Percentiles rank a stretch among this genome's conserved stretches.
These are phyloP conservation scores for Leavenworthia alabamica DNA, from an alignment of 345 rosid species.

Conservation along the genomic window DNA sequence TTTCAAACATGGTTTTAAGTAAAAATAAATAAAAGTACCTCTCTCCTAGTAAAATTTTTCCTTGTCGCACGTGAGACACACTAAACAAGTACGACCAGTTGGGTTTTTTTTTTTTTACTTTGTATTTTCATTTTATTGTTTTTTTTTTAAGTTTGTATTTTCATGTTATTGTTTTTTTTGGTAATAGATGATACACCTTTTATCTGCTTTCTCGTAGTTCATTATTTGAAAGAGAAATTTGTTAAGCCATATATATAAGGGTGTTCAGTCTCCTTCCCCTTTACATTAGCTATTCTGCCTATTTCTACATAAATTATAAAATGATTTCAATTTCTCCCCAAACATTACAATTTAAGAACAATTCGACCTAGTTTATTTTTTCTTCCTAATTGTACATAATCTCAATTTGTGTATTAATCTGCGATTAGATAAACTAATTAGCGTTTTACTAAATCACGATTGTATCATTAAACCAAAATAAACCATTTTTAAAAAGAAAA, in stretches of 20 bases:
- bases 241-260: not conserved
- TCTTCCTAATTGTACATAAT: no score
- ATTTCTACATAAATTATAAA: no score
- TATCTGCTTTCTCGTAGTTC: not conserved
- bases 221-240: constrained; percentile 17
- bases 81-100: constrained; percentile 6
- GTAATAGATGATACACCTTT: constrained; percentile 21
- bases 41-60: constrained; percentile 16
- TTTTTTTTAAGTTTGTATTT: not conserved
- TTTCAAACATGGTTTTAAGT: constrained; percentile 6
- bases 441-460: no score
- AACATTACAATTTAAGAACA: no score
- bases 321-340: no score
- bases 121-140: not conserved
- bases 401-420: no score
- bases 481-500: no score
- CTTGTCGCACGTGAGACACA: constrained; percentile 41
- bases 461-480: no score
- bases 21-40: not conserved
- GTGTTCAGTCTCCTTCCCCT: no score
- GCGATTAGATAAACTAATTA: no score
- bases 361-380: no score
- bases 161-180: not conserved
- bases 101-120: not conserved
- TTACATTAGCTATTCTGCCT: no score